Evolutionary conservation across 164 flowering plant species (phyloP).

Genomic region (Santalum album): DNA sequence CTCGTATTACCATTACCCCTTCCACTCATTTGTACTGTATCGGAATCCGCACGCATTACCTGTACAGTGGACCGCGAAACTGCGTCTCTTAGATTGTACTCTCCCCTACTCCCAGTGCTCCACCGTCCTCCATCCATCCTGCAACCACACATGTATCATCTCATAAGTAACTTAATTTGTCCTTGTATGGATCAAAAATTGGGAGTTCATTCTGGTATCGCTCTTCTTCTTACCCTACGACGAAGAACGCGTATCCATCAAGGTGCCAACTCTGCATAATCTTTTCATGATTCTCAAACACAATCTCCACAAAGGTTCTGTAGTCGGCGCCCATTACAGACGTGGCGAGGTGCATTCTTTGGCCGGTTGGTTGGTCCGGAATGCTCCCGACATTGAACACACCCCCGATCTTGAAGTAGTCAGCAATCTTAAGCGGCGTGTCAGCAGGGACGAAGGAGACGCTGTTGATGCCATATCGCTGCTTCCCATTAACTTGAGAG

Average conservation of each 20-base stretch:
- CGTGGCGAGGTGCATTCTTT: conserved; percentile 34
- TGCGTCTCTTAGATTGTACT: conserved; percentile 72
- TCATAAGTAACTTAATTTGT: not conserved
- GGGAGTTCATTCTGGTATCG: too few species aligned
- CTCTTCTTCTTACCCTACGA: conserved; percentile 82
- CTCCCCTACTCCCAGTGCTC: conserved; percentile 38
- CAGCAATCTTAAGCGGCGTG: conserved; percentile 84
- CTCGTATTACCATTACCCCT: too few species aligned
- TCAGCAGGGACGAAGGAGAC: conserved; percentile 69
- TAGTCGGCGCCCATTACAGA: conserved; percentile 73
- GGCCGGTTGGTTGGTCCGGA: conserved; percentile 33
- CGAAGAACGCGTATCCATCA: conserved; percentile 72
- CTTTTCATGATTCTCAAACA: conserved; percentile 64
- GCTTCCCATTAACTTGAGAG: conserved; percentile 40
- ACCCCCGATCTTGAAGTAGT: conserved; percentile 60
- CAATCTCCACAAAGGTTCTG: conserved; percentile 60
- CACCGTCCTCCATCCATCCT: conserved; percentile 79
- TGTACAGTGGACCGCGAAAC: conserved; percentile 60
- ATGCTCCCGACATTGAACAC: conserved; percentile 72
- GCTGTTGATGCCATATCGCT: conserved; percentile 68
- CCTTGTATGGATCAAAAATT: not conserved
- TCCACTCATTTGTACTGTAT: too few species aligned
- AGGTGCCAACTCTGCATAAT: conserved; percentile 72
- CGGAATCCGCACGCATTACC: conserved; percentile 23
- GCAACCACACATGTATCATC: too few species aligned